Evolutionary conservation across 345 rosid species (phyloP), one percentile per base, ranked within the genome.

Genomic region (Linum tenue): DNA sequence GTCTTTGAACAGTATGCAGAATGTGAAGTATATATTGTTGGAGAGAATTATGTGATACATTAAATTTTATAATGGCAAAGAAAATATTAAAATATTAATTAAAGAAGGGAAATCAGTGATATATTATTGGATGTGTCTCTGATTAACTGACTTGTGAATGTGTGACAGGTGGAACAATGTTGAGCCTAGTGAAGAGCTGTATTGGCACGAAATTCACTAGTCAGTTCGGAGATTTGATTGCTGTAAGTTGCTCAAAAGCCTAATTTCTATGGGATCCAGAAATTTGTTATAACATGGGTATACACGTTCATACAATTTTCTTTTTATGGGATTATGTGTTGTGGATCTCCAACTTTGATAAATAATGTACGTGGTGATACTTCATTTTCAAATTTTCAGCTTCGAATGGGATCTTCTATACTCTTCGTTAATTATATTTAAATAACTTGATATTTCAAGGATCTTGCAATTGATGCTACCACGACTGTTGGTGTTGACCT

Each of bases 121-220:
- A 48, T 9, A 6, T 48, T 5, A 6, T 48, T 48, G 1, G 53
- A 12, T 48, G 7, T 48, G 14, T 9, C 14, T 48, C 53, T 4
- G 53, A 48, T 48, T 48, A 48, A 12, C 36, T 57, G 58, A 42
- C 39, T 2, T 9, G 48, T 7, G 14, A 53, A n/a, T 50, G 11
- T 48, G 9, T 79, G 57, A 55, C 82, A 87, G 92, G 92, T 80
- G 79, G 78, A 64, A 73, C 77, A 58, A 77, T 88, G 83, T 75
- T 90, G 74, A 85, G 90, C 57, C 70, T 92, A 50, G 92, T 92
- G 51, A 88, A 92, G 82, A 92, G 97, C 75, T 85, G 95, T 73
- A 88, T 90, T 64, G 96, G 97, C 10, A 92, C 99, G 63, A 92
- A 92, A 82, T 90, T 92, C 78, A 92, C 97, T 7, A 79, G 99